Percentiles rank a stretch among this genome's conserved stretches.
These are phyloP conservation scores for Trichophyton verrucosum DNA, from an alignment of 2,329 filamentous ascomycete species.

Conservation along the genomic window DNA sequence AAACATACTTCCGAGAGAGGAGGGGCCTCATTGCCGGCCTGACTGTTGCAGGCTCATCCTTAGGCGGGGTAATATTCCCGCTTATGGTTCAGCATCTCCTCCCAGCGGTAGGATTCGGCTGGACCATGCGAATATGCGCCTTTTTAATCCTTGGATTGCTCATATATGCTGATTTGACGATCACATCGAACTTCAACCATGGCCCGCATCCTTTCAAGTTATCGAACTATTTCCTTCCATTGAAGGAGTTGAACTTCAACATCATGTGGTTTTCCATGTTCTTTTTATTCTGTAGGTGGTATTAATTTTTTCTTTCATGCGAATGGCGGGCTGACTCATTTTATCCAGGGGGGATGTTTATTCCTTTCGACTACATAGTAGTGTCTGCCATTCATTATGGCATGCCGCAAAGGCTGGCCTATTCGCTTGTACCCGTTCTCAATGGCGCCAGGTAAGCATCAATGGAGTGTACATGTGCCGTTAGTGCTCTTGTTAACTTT, in stretches of 20 bases:
- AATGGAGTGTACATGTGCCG: background rate
- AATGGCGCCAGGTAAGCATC: constrained; percentile 15
- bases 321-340: background rate
- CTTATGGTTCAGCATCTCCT: constrained; percentile 34
- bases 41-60: constrained; percentile 45
- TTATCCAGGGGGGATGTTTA: constrained; percentile 4
- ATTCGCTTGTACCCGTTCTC: constrained; percentile 20
- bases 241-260: constrained; percentile 36
- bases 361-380: constrained; percentile 14
- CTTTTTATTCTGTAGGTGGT: constrained; percentile 24
- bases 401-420: constrained; percentile 16
- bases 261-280: constrained; percentile 38
- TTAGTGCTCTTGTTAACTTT: background rate
- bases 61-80: constrained; percentile 45
- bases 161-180: constrained; percentile 40
- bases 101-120: constrained; percentile 40
- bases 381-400: constrained; percentile 15
- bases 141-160: constrained; percentile 51
- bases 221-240: constrained; percentile 35
- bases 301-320: background rate
- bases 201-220: constrained; percentile 32
- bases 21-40: constrained; percentile 48
- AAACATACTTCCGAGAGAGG: constrained; percentile 42
- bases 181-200: constrained; percentile 35
- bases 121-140: constrained; percentile 45